Base-by-base conservation (phyloP, 2,329 filamentous ascomycete genomes). In the Fusarium duplospermum region DNA sequence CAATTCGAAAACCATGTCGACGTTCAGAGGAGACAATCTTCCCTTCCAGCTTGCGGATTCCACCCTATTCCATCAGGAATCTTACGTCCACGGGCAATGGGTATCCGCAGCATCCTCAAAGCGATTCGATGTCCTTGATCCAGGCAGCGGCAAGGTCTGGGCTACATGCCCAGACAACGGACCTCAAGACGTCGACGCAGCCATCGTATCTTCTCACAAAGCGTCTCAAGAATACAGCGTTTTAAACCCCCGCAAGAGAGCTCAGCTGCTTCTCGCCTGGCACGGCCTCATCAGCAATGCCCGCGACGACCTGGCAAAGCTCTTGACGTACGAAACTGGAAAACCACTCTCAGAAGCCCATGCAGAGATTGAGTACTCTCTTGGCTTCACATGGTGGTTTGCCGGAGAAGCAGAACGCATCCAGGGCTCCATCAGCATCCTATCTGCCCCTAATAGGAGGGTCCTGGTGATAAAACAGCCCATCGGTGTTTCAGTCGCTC, bases 401-500 rank as follows among this genome's bases (percentile, higher is more conserved):
- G 82, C 86, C 3, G 84, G 85, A 59, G 86, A 87, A 78, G 85
- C 86, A 84, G 40, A 66, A 45, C 38, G 64, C 11, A 54, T 66
- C n/a, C 74, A 85, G 24, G 91, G 77, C 85, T 93, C 93, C 24
- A 87, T 87, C 0, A 86, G 92, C 8, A 88, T 89, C 58, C 85
- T 86, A 2, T 87, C 91, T 1, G 84, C 92, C 0, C 89, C 92
- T 0, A 89, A 90, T 40, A 85, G 93, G 8, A 86, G 93, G 20
- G 87, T 92, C 11, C 89, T 95, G 75, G 92, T 91, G 0, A 88
- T 95, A 77, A 95, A 95, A 70, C 80, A 82, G 66, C 82, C 82
- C 16, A 66, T 83, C 18, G 81, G 81, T 18, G 80, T 83, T 24
- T 76, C 77, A 6, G 80, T 77, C 4, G 81, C 80, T 29, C 71